Conservation (phyloP, 1,139 yeast species). For the Hyphopichia khmerensis region DNA sequence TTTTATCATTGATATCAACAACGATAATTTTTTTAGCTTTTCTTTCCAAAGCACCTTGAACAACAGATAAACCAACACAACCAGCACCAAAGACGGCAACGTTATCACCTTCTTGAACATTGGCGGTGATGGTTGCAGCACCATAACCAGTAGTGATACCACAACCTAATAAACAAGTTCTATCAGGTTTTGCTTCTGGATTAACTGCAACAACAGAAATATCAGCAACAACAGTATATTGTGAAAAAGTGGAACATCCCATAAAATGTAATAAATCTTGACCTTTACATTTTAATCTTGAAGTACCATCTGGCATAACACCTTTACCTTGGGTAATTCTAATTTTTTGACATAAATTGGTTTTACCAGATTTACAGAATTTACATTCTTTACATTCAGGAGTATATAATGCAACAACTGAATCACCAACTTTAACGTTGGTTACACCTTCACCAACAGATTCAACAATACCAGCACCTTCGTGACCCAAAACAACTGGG, state of each 20-base stretch:
- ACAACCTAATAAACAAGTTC: slow-evolving; percentile 92
- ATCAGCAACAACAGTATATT: slow-evolving; percentile 96
- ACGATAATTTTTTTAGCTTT: slow-evolving; percentile 82
- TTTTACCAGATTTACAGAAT: slow-evolving; percentile 92
- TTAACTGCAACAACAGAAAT: slow-evolving; percentile 95
- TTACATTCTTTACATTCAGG: slow-evolving; percentile 96
- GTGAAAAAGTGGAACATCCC: slow-evolving; percentile 97
- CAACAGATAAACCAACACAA: slow-evolving; percentile 92
- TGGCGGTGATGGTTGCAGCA: slow-evolving; percentile 93
- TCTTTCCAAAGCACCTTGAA: slow-evolving; percentile 88
- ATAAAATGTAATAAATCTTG: slow-evolving; percentile 83
- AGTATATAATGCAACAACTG: slow-evolving; percentile 88
- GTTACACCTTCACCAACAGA: slow-evolving; percentile 91
- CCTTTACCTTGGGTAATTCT: slow-evolving; percentile 53
- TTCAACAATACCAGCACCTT: slow-evolving; percentile 96
- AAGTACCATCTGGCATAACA: slow-evolving; percentile 82
- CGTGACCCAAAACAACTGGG: slow-evolving; percentile 92
- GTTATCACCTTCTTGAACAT: slow-evolving; percentile 87
- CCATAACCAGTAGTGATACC: slow-evolving; percentile 99
- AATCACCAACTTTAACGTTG: slow-evolving; percentile 82
- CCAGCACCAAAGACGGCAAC: slow-evolving; percentile 98
- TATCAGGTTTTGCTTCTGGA: slow-evolving; percentile 77
- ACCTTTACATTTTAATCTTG: slow-evolving; percentile 84
- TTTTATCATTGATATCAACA: slow-evolving; percentile 80
- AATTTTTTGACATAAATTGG: slow-evolving; percentile 88